Percentiles rank a stretch among this genome's conserved stretches.
phyloP scores from a whole-genome alignment of 169 alveolate species.

The Eimeria praecox region DNA sequence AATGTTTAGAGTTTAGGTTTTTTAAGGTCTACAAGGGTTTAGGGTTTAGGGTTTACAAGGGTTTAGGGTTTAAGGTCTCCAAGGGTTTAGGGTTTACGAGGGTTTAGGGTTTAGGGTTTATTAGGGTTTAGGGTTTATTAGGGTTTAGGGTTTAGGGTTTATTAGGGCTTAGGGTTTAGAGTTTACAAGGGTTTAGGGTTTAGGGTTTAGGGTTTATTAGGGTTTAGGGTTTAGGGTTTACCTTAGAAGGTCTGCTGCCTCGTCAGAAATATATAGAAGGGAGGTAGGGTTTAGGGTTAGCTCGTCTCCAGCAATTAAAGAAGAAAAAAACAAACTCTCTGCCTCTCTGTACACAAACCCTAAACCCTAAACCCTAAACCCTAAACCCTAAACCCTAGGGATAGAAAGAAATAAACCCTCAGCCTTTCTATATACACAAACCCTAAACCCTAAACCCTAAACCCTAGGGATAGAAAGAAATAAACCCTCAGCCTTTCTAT shows the following conservation, averaged over 20 bases:
- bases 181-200: neutral
- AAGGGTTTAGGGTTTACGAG: neutral
- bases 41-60: slow-evolving; percentile 40
- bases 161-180: too few relatives aligned
- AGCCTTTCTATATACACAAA: neutral
- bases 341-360: slow-evolving; percentile 59
- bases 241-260: slow-evolving; percentile 21
- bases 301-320: slow-evolving; percentile 1
- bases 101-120: too few relatives aligned
- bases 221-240: slow-evolving; percentile 40
- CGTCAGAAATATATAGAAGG: neutral
- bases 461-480: neutral
- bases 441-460: slow-evolving; percentile 44
- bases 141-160: neutral
- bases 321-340: slow-evolving; percentile 4
- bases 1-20: neutral
- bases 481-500: neutral
- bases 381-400: neutral
- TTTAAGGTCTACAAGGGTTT: neutral
- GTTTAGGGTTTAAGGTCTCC: neutral
- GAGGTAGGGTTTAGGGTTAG: slow-evolving; percentile 21
- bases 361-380: slow-evolving; percentile 45
- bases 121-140: too few relatives aligned
- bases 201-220: slow-evolving; percentile 27
- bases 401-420: too few relatives aligned